phyloP scores from a whole-genome alignment of 2,329 filamentous ascomycete genomes.

The Aspergillus pseudoterreus region DNA sequence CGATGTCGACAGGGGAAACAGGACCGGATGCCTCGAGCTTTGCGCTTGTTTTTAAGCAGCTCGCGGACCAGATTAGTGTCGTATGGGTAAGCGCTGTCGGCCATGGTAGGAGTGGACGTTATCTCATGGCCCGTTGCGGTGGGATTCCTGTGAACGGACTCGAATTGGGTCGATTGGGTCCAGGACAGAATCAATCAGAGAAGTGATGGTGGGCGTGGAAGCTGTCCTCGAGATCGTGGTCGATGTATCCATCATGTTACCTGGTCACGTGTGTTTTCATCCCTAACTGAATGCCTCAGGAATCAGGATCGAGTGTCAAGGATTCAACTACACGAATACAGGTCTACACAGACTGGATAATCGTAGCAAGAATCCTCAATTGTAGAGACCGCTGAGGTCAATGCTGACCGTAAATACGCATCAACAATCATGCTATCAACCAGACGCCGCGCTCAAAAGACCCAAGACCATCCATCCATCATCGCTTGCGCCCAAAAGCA shows the following conservation, averaged over 20 bases:
- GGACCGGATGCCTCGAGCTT: slow-evolving; percentile 17
- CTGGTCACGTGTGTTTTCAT: not conserved
- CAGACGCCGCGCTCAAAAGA: slow-evolving; percentile 10
- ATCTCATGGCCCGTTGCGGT: not conserved
- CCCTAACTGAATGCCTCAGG: too few species aligned
- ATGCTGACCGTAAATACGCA: not conserved
- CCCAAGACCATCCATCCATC: slow-evolving; percentile 4
- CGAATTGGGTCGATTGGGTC: not conserved
- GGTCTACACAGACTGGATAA: not conserved
- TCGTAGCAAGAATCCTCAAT: not conserved
- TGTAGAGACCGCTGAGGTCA: not conserved
- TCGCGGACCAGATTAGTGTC: slow-evolving; percentile 18
- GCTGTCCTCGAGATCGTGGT: not conserved
- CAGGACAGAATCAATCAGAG: not conserved
- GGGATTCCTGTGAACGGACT: not conserved
- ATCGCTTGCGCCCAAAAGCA: slow-evolving; percentile 6
- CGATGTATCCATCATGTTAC: not conserved
- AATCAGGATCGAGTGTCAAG: too few species aligned
- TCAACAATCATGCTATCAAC: slow-evolving; percentile 2
- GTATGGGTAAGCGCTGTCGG: slow-evolving; percentile 18
- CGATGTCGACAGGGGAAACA: slow-evolving; percentile 24
- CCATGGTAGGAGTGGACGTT: not conserved
- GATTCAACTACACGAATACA: too few species aligned
- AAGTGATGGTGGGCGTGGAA: not conserved
- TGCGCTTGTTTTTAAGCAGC: slow-evolving; percentile 21